phyloP scores from a whole-genome alignment of 2,329 filamentous ascomycete genomes.

The Xylaria sp. region DNA sequence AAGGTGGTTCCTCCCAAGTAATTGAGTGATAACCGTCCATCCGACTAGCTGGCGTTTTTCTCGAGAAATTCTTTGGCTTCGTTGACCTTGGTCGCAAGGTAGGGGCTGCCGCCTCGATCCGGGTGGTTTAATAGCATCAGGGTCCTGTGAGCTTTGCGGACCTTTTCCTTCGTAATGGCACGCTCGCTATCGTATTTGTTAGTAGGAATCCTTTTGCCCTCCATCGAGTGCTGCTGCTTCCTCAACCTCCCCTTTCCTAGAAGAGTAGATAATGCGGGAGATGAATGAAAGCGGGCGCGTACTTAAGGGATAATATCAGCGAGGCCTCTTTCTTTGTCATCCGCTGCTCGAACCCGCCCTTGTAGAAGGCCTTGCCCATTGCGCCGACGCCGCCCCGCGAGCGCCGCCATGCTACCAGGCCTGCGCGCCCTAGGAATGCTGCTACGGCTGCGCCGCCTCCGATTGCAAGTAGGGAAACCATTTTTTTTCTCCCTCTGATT shows the following conservation, averaged over 20 bases:
- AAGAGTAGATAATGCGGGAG: neutral
- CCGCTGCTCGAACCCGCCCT: slow-evolving; percentile 95
- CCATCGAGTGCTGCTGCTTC: too few relatives aligned
- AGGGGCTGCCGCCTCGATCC: slow-evolving; percentile 95
- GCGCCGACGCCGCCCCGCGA: slow-evolving; percentile 81
- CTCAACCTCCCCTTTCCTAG: too few relatives aligned
- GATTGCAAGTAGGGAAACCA: slow-evolving; percentile 66
- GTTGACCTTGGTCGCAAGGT: slow-evolving; percentile 97
- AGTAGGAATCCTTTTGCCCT: neutral
- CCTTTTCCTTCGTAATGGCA: slow-evolving; percentile 86
- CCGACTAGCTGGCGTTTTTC: slow-evolving; percentile 62
- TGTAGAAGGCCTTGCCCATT: slow-evolving; percentile 93
- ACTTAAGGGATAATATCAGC: slow-evolving; percentile 91
- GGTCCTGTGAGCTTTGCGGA: slow-evolving; percentile 93
- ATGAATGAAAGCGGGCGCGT: slow-evolving; percentile 49
- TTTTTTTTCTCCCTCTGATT: slow-evolving; percentile 50
- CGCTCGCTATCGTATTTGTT: slow-evolving; percentile 72
- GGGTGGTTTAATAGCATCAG: slow-evolving; percentile 99
- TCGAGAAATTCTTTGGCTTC: slow-evolving; percentile 97
- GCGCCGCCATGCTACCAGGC: slow-evolving; percentile 86
- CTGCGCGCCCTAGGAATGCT: slow-evolving; percentile 81
- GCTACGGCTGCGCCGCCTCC: slow-evolving; percentile 62
- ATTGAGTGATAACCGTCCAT: neutral
- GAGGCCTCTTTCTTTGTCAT: slow-evolving; percentile 95
- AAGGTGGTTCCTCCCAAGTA: neutral